Conservation (phyloP, 805 yeast species). For the Geotrichum ghanense region DNA sequence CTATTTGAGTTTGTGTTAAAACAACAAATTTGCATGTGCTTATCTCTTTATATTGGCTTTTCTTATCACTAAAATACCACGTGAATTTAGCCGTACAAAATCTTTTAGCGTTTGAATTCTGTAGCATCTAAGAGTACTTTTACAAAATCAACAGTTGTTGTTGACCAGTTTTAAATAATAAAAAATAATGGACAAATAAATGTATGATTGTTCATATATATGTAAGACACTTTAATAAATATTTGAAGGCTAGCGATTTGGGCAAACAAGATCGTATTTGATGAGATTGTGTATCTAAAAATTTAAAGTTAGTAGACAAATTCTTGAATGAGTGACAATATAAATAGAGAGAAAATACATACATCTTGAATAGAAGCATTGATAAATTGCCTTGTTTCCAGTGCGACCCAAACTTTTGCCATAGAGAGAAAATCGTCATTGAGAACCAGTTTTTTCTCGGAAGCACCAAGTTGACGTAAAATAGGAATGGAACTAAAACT, state of each 20-base stretch:
- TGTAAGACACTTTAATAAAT: too few relatives aligned
- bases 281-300: constrained; percentile 35
- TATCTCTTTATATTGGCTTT: too few relatives aligned
- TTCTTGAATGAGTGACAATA: constrained; percentile 27
- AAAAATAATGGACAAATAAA: too few relatives aligned
- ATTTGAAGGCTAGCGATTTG: constrained; percentile 53
- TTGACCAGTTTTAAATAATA: too few relatives aligned
- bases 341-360: neutral
- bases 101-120: too few relatives aligned
- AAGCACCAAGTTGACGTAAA: constrained; percentile 58
- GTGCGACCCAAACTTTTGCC: constrained; percentile 83
- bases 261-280: constrained; percentile 54
- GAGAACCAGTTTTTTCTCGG: constrained; percentile 28
- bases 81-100: too few relatives aligned
- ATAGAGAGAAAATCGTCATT: constrained; percentile 49
- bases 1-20: too few relatives aligned
- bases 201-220: too few relatives aligned
- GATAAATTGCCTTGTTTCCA: constrained; percentile 81
- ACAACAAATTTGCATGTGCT: too few relatives aligned
- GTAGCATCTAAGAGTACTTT: too few relatives aligned
- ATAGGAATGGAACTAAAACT: constrained; percentile 60
- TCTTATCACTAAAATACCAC: too few relatives aligned
- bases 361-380: constrained; percentile 65
- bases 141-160: too few relatives aligned
- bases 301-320: constrained; percentile 28